These are phyloP conservation scores for Trebouxia sp. DNA, from an alignment of 139 green algal genomes.

Conservation along the genomic window DNA sequence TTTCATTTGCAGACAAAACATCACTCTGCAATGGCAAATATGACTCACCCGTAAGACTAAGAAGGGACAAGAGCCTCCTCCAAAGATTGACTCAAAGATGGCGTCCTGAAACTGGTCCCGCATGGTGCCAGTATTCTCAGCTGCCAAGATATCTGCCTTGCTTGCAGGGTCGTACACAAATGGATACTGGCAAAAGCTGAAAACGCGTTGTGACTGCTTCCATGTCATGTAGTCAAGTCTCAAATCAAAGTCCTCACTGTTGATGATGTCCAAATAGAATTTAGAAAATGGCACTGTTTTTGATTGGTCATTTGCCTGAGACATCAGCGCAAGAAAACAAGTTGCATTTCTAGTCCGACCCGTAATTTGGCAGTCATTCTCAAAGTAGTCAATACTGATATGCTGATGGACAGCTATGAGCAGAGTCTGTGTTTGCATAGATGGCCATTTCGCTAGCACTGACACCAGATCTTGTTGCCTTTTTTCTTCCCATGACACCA, in stretches of 20 bases:
- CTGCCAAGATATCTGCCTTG: constrained; percentile 69
- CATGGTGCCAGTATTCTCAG: constrained; percentile 58
- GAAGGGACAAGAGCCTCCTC: constrained; percentile 37
- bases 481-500: too few relatives aligned
- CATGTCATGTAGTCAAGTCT: constrained; percentile 73
- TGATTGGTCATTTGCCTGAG: constrained; percentile 51
- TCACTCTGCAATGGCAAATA: not conserved
- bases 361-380: constrained; percentile 16
- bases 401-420: constrained; percentile 15
- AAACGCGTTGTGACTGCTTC: constrained; percentile 36
- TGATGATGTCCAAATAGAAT: constrained; percentile 83
- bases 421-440: not conserved
- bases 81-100: constrained; percentile 32
- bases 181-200: constrained; percentile 74
- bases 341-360: constrained; percentile 38
- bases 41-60: constrained; percentile 36
- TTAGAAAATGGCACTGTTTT: constrained; percentile 41
- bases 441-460: not conserved
- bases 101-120: constrained; percentile 30
- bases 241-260: constrained; percentile 78
- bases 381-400: not conserved
- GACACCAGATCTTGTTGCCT: not conserved
- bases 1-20: not conserved
- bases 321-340: constrained; percentile 53
- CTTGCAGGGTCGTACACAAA: constrained; percentile 77